Evolutionary conservation across 2,329 filamentous ascomycete species (phyloP), one percentile per base, ranked within the genome.

Genomic region (Penicillium polonicum): DNA sequence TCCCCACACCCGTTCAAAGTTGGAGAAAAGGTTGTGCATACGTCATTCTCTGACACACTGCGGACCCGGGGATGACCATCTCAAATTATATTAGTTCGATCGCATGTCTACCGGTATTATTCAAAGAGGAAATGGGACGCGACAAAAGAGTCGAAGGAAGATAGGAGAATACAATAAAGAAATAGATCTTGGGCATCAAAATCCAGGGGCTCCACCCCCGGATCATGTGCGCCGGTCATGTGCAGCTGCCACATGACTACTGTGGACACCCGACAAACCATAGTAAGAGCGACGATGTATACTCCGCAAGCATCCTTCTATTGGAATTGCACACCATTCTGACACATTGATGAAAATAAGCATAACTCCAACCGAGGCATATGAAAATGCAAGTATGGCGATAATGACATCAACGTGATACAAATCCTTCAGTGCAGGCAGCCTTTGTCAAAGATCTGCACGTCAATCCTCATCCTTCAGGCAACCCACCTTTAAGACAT

Each of bases 201-300:
- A 29, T 19, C 29, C 15, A 46, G 17, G 12, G 49, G 21, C 55
- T 48, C 55, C 55, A 57, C 55, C 57, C 56, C 48, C 56, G 29
- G 59, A 58, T 63, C 60, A 63, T 63, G 60, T 59, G 61, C 48
- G 44, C 49, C 39, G 33, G 52, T 57, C 55, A 57, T 57, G 55
- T 57, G 55, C 41, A 52, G 52, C 23, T 46, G 41, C 55, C 61
- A 60, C 60, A 62, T 63, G 57, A 60, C 49, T 43, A 45, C 44
- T 33, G 51, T 50, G 33, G 45, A 49, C 17, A 44, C n/a, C 48
- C 23, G 25, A 17, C 21, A 52, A 10, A 43, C 35, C 25, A 41
- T 50, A 29, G n/a, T 23, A 27, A 27, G n/a, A 12, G 9, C 39
- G 31, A 25, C 15, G 5, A 17, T 19, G 33, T 49, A 39, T 19